Evolutionary conservation across 2,329 filamentous ascomycete genomes (phyloP), one percentile per base, ranked within the genome.

Genomic region (Fusarium lateritium): DNA sequence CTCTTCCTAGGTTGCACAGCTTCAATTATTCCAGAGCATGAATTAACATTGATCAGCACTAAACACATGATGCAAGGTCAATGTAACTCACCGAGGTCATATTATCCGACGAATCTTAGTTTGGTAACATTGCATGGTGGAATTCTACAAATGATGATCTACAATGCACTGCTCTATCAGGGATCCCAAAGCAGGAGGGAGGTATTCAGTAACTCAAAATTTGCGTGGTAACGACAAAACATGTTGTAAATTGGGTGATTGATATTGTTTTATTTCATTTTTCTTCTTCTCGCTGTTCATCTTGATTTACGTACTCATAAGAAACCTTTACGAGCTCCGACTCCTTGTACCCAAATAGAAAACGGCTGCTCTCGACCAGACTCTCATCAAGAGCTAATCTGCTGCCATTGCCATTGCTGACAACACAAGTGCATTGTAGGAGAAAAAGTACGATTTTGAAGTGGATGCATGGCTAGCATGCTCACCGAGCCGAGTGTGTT

Each of bases 11-110:
- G 13, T 13, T 31, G 15, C 39, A 40, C 22, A 6, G 39, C 11
- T 31, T 31, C 10, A 31, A 10, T 22, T 22, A 13, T 22, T 19
- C 19, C 11, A 21, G 9, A 36, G 17, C 34, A 15, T 36, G 13
- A 22, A 19, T 19, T 7, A 31, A 15, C 26, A 19, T 24, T 15
- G 21, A 21, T 34, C 9, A 10, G 26, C 8, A 36, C n/a, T 24
- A 26, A 11, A 11, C 56, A 50, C 19, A 61, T 38, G 39, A 28
- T 33, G 40, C 17, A 51, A n/a, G 22, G 33, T 58, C 22, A 34
- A 55, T 46, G 45, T 17, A 36, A 50, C 45, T 36, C n/a, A 22
- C 34, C 21, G n/a, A 38, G 21, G 33, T 21, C 14, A 22, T 17
- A 15, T 17, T 24, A 26, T 26, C 17, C 8, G 15, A 31, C 28